Percentiles rank a stretch among this genome's conserved stretches.
phyloP scores from a whole-genome alignment of 2,329 filamentous ascomycete genomes.

The Xylariales sp. region DNA sequence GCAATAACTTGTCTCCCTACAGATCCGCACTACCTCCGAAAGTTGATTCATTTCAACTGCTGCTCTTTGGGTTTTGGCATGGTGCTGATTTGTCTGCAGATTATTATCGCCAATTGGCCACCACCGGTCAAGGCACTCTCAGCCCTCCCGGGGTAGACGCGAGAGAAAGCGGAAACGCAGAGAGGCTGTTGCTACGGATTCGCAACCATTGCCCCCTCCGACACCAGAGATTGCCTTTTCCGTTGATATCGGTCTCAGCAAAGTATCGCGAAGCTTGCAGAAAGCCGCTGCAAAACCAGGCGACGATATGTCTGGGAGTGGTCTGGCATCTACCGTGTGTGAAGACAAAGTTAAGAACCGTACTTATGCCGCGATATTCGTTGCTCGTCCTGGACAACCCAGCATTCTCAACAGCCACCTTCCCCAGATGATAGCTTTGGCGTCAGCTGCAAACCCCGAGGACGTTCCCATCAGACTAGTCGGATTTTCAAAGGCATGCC shows the following conservation, averaged over 20 bases:
- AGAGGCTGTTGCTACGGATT: conserved; percentile 14
- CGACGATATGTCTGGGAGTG: conserved; percentile 13
- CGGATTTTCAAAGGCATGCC: conserved; percentile 56
- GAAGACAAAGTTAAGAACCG: conserved; percentile 2
- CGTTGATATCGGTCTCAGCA: conserved; percentile 62
- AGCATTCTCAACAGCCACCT: conserved; percentile 57
- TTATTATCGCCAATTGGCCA: conserved; percentile 60
- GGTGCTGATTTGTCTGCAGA: too few species aligned
- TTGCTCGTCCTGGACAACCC: conserved; percentile 53
- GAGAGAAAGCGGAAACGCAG: conserved; percentile 48
- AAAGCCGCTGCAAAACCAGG: conserved; percentile 17
- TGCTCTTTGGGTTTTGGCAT: too few species aligned
- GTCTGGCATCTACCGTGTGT: neutral
- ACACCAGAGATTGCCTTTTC: conserved; percentile 49
- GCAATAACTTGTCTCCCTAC: too few species aligned
- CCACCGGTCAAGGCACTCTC: conserved; percentile 49
- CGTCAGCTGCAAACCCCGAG: conserved; percentile 37
- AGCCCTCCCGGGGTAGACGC: conserved; percentile 58
- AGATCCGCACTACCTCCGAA: too few species aligned
- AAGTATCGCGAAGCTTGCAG: conserved; percentile 57
- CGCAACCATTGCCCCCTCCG: conserved; percentile 22
- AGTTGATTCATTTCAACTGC: too few species aligned
- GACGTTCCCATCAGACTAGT: conserved; percentile 51
- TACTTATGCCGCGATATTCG: conserved; percentile 51
- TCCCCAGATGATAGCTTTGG: conserved; percentile 47